Evolutionary conservation across 306 rosid genomes (phyloP).

Genomic region (Carpinus viminea): DNA sequence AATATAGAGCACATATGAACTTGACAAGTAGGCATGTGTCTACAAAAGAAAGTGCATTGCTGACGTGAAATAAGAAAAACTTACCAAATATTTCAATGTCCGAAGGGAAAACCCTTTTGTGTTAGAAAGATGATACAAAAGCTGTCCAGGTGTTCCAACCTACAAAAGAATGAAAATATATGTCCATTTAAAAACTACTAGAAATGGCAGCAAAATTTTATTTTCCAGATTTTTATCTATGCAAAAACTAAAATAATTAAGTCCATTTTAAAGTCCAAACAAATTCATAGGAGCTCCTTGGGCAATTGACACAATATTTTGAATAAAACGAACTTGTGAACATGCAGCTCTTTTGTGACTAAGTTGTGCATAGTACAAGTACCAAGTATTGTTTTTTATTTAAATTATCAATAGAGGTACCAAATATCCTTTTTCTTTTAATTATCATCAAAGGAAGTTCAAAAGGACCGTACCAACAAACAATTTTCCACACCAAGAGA

Average conservation of each 20-base stretch:
- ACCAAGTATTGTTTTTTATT: not conserved
- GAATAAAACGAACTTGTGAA: not conserved
- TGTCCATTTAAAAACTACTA: not conserved
- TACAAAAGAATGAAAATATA: constrained; percentile 24
- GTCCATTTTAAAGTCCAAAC: not conserved
- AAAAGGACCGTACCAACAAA: not conserved
- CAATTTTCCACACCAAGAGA: not conserved
- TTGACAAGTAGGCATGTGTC: not conserved
- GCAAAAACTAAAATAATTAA: no score
- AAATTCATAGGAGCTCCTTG: not conserved
- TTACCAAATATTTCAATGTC: constrained; percentile 69
- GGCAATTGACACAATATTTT: not conserved
- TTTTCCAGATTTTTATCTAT: not conserved
- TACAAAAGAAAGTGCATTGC: not conserved
- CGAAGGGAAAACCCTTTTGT: constrained; percentile 81
- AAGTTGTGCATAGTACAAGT: not conserved
- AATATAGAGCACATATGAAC: not conserved
- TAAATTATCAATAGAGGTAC: not conserved
- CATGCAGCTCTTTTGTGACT: not conserved
- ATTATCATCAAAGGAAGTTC: not conserved
- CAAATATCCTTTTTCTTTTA: not conserved
- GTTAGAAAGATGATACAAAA: constrained; percentile 76
- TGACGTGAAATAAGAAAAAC: constrained; percentile 13
- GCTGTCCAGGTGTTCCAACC: constrained; percentile 96
- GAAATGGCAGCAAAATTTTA: not conserved